Base-by-base conservation (phyloP, 1,139 yeast species). In the Keqinozyma sinolaborantium region DNA sequence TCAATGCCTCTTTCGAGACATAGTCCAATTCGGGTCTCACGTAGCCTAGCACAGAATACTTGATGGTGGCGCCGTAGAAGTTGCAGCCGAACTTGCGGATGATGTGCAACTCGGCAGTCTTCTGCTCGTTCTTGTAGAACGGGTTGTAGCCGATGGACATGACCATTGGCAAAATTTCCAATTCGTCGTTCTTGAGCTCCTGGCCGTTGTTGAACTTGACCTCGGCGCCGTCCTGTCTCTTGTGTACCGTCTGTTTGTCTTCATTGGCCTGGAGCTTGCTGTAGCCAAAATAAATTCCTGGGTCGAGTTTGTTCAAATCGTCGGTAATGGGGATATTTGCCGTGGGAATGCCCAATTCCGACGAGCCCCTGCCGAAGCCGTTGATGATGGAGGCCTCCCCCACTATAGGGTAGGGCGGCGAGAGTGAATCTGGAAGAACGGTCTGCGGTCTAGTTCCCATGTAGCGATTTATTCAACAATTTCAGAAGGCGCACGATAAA, bases 91-190 rank as follows among this genome's bases (percentile, higher is more conserved):
- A 92, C 35, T 79, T 62, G 58, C 87, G 94, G 33, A 94, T 73
- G 10, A 94, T 75, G 56, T 94, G 97, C 26, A 92, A 70, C 49
- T 94, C 99, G 6, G 85, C 92, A 0, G 95, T 81, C 56, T 83
- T 83, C 40, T 73, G 72, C 40, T 77, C 72, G 58, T 92, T 90
- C 20, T 81, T 73, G 58, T 81, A 94, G 56, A 83, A 92, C 12
- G 98, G 98, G 52, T 92, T 94, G 86, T 88, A 87, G 1, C 99
- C 99, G 16, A 94, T 74, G 13, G 95, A 86, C 86, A 90, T 83
- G 14, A 90, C 97, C 83, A 88, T 87, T 1, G 97, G 97, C 18
- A 79, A 65, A 1, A 69, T 70, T 10, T 58, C 58, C 29, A 73
- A 75, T 9, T 67, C 71, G 1, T 49, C 50, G 0, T 44, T 51